Conservation (phyloP, 495 filamentous ascomycete genomes). For the Penicillium cataractarum region DNA sequence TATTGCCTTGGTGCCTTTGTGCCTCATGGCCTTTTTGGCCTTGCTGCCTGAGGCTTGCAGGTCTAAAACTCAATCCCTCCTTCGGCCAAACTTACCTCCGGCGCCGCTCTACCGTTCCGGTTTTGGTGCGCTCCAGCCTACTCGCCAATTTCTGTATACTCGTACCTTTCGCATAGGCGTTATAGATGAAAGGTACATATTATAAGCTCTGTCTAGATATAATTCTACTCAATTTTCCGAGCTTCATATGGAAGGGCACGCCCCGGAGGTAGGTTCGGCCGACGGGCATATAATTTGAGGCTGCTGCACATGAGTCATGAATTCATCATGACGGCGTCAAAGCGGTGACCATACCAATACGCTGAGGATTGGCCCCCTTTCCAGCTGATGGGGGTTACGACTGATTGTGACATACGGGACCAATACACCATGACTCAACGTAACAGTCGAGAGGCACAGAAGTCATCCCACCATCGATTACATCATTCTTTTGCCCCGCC, state of each 20-base stretch:
- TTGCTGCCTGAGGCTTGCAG: background rate
- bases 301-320: slow-evolving; percentile 12
- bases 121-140: too few relatives aligned
- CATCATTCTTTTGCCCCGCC: slow-evolving; percentile 35
- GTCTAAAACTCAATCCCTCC: too few relatives aligned
- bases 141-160: too few relatives aligned
- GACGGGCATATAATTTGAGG: too few relatives aligned
- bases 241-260: too few relatives aligned
- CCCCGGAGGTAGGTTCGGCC: too few relatives aligned
- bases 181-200: too few relatives aligned
- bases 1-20: background rate
- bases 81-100: too few relatives aligned
- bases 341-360: slow-evolving; percentile 21
- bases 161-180: too few relatives aligned
- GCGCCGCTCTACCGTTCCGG: too few relatives aligned
- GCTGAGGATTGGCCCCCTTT: background rate
- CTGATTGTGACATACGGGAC: background rate
- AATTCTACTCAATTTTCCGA: too few relatives aligned
- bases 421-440: slow-evolving; percentile 1
- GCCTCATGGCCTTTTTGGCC: background rate
- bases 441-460: background rate
- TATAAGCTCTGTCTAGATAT: too few relatives aligned
- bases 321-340: slow-evolving; percentile 24
- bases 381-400: background rate
- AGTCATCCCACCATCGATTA: slow-evolving; percentile 31